Base-by-base conservation (phyloP, 768 basidiomycete genomes). In the Mycena metata region DNA sequence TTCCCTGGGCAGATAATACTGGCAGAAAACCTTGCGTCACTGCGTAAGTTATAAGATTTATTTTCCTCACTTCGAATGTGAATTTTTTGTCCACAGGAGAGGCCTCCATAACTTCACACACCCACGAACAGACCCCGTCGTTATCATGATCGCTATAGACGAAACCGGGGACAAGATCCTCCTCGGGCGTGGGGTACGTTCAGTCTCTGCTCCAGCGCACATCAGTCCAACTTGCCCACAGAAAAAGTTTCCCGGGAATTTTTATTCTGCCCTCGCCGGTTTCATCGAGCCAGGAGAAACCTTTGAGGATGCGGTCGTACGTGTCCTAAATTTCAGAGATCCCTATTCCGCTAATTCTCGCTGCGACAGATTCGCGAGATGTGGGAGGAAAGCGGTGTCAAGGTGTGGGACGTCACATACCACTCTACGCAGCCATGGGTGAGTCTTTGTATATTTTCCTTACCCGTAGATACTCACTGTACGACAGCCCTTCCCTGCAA, bases 371-470 rank as follows among this genome's bases (percentile, higher is more conserved):
- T 39, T 39, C 39, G 97, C 43, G 97, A 99, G 79, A 91, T 97
- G 78, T 95, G 95, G 90, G 97, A 99, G 78, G 97, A 99, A 78
- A 94, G 95, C 2, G 97, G 97, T 5, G 86, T 99, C n/a, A 87
- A 85, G 52, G 94, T 95, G 24, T 91, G 91, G 83, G 86, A 95
- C 70, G 86, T 96, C 26, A 85, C 84, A 71, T 98, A 97, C 76
- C 94, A 96, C 78, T 94, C 92, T 63, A 88, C 84, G 39, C 94
- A 95, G 73, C 95, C 95, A 61, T 96, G 94, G 94, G 94, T 92
- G 72, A 69, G 86, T 69, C n/a, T n/a, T 36, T 23, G 43, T 36
- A 1, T 1, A 39, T 23, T 7, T 16, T 2, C 19, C 2, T 42
- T 6, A 23, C 12, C 5, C 41, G 7, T n/a, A 30, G 10, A 57